A percentile compares a stretch with the other conserved stretches of the same genome.
Evolutionary conservation across 805 yeast species (phyloP).

Genomic region (Komagataella kurtzmanii): DNA sequence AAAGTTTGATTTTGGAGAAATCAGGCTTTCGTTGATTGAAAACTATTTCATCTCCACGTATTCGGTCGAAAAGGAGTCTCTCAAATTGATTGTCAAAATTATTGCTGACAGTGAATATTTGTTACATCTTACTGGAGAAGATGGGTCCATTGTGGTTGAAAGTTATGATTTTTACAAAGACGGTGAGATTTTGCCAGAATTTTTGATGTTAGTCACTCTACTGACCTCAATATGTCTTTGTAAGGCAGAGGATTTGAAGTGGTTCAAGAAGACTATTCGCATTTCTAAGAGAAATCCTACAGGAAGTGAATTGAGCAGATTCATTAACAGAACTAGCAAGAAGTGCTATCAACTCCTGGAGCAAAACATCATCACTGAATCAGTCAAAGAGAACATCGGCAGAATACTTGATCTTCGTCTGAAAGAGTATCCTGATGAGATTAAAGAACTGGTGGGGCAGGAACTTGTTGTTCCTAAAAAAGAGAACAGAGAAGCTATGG

Average conservation of each 20-base stretch:
- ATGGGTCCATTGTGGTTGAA: slow-evolving; percentile 29
- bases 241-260: slow-evolving; percentile 15
- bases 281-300: slow-evolving; percentile 6
- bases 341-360: slow-evolving; percentile 53
- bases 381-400: slow-evolving; percentile 15
- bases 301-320: slow-evolving; percentile 15
- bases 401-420: slow-evolving; percentile 22
- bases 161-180: slow-evolving; percentile 49
- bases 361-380: slow-evolving; percentile 29
- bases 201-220: slow-evolving; percentile 37
- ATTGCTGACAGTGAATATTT: slow-evolving; percentile 20
- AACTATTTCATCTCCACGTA: slow-evolving; percentile 19
- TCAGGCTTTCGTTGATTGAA: slow-evolving; percentile 31
- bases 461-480: slow-evolving; percentile 5
- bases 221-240: slow-evolving; percentile 24
- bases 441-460: slow-evolving; percentile 5
- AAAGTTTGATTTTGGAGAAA: slow-evolving; percentile 69
- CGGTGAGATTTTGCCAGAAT: slow-evolving; percentile 49
- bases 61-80: slow-evolving; percentile 11
- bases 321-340: slow-evolving; percentile 35
- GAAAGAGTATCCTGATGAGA: slow-evolving; percentile 30
- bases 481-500: slow-evolving; percentile 25
- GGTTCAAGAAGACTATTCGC: slow-evolving; percentile 14
- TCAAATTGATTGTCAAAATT: slow-evolving; percentile 24
- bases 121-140: slow-evolving; percentile 18